Evolutionary conservation across 148 eudicot genomes (phyloP).

Genomic region (Selenicereus undatus): DNA sequence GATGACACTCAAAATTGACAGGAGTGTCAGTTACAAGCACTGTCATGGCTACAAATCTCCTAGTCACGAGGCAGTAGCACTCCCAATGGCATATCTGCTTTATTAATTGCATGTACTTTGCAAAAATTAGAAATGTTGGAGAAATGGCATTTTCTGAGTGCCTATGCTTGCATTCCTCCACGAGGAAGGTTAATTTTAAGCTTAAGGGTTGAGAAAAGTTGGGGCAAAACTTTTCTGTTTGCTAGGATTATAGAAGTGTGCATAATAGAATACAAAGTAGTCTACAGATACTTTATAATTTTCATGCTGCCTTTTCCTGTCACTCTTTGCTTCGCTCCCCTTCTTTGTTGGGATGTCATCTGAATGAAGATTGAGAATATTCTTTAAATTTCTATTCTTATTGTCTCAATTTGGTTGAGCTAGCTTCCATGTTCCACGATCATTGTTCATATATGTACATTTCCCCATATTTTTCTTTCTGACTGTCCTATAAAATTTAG

Average conservation of each 20-base stretch:
- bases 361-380: neutral
- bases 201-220: neutral
- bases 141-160: neutral
- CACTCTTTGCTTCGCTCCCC: neutral
- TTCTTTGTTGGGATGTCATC: neutral
- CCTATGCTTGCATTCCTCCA: neutral
- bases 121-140: neutral
- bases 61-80: neutral
- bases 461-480: neutral
- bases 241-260: neutral
- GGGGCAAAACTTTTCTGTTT: neutral
- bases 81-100: neutral
- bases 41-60: neutral
- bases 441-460: neutral
- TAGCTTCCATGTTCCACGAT: neutral
- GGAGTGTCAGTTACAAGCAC: neutral
- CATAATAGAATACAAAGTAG: neutral
- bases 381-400: neutral
- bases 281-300: neutral
- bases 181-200: neutral
- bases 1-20: neutral
- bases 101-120: neutral
- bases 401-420: neutral
- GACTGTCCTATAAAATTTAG: slow-evolving; percentile 34
- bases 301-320: neutral